phyloP scores from a whole-genome alignment of 23 red algal species.

The Gracilaria gracilis region DNA sequence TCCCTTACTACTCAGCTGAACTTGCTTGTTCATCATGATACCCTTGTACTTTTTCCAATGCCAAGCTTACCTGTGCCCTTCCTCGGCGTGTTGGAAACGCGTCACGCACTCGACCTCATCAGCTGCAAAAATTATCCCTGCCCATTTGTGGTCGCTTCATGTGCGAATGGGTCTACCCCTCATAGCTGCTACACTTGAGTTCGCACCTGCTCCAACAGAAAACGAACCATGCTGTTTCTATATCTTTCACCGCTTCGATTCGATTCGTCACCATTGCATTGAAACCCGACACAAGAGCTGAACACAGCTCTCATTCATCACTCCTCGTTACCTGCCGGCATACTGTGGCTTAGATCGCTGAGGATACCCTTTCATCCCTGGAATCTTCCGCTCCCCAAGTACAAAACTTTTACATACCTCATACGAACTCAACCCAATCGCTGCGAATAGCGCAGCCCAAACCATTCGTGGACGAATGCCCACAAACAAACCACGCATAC shows the following conservation, averaged over 20 bases:
- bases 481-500: constrained; percentile 75
- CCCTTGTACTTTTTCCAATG: not conserved
- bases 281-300: too few relatives aligned
- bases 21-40: not conserved
- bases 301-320: not conserved
- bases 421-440: constrained; percentile 87
- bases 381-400: not conserved
- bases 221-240: too few relatives aligned
- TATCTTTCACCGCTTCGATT: too few relatives aligned
- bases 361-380: not conserved
- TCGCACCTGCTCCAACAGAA: too few relatives aligned
- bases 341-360: not conserved
- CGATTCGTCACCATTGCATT: too few relatives aligned
- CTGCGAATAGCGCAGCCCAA: constrained; percentile 85
- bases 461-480: constrained; percentile 75
- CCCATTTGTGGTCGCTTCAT: too few relatives aligned
- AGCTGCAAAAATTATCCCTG: too few relatives aligned
- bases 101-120: too few relatives aligned
- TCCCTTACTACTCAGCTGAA: constrained; percentile 7
- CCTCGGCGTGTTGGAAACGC: not conserved
- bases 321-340: not conserved
- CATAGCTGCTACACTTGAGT: too few relatives aligned
- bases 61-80: too few relatives aligned
- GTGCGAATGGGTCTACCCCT: too few relatives aligned
- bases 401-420: constrained; percentile 78